Evolutionary conservation across 2,329 filamentous ascomycete species (phyloP), one percentile per base, ranked within the genome.

Genomic region (Neophaeococcomyces mojaviensis): DNA sequence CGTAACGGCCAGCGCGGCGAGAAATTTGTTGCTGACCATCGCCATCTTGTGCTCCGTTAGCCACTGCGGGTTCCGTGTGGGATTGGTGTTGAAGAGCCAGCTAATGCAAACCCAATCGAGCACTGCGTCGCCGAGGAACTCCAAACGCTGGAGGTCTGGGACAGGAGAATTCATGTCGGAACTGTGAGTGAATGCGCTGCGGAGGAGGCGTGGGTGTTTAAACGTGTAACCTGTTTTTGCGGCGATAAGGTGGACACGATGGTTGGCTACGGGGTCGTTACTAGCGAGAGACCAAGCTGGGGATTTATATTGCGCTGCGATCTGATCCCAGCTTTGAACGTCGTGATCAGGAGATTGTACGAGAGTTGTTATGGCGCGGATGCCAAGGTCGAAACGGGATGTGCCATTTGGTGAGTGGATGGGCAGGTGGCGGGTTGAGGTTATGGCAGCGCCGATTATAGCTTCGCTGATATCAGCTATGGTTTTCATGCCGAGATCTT

Each of bases 11-110:
- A 97, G 71, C 15, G 82, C 86, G 1, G 86, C 88, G 1, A 96
- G 74, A 60, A 97, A 98, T 50, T 89, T 88, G 68, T 98, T 98
- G 44, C 87, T 92, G 0, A 92, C 89, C 86, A 98, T 96, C n/a
- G 89, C 88, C 82, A 94, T 96, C 68, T 97, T 97, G 73, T 97
- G 90, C 65, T 97, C 92, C 0, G 92, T 97, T 49, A 98, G 73
- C 90, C 90, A 97, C 62, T 97, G 89, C 0, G 92, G 90, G 58
- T 95, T 88, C 48, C 84, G 86, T 42, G 78, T 70, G 0, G 88
- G 88, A 56, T 85, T 88, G 3, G 72, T 74, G 55, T 81, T 75
- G 66, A 88, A 97, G 3, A 98, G 73, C 56, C 86, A 81, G 56
- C 89, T 84, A 45, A 97, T 82, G 57, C 84, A 87, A 9, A 75